Base-by-base conservation (phyloP, 371 early-diverging fungal species). In the Blakeslea trispora region DNA sequence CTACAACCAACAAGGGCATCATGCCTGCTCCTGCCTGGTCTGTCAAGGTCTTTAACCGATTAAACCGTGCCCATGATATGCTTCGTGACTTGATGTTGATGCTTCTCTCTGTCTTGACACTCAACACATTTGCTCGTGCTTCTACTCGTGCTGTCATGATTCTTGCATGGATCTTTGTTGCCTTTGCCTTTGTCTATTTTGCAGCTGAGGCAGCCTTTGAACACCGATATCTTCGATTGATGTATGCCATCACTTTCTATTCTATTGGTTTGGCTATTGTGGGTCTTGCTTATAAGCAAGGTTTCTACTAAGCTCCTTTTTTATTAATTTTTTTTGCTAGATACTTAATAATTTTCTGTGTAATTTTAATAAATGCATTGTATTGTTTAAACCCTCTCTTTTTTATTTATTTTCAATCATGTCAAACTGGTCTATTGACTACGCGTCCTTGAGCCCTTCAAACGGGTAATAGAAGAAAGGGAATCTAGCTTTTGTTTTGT, bases 111-210 rank as follows among this genome's bases (percentile, higher is more conserved):
- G 70, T 69, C 3, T 45, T 79, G 17, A 61, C 68, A 18, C 31
- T 79, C 39, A 79, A 79, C 45, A 73, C 74, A 18, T 68, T 79
- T 66, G 79, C 68, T 49, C 67, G 63, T 59, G 75, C 60, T 19
- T 73, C 74, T 40, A 71, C 68, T 31, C 64, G 64, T 53, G 75
- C 70, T 18, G 79, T 75, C 1, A 71, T 75, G 75, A 71, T 79
- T 37, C 42, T 79, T 23, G 55, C 75, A 39, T 79, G 79, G 79
- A 57, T 79, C 28, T 79, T 65, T 59, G 64, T 75, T 51, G 74
- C 68, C 6, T 70, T 79, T 61, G 71, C 79, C 15, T 53, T 71
- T n/a, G 53, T 79, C n/a, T 66, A 50, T 24, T 71, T 71, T 22
- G 34, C 66, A 37, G 52, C 69, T 32, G 79, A 79, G 47, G 64